Evolutionary conservation across 2,329 filamentous ascomycete genomes (phyloP).

Genomic region (Raffaelea deltoideospora): DNA sequence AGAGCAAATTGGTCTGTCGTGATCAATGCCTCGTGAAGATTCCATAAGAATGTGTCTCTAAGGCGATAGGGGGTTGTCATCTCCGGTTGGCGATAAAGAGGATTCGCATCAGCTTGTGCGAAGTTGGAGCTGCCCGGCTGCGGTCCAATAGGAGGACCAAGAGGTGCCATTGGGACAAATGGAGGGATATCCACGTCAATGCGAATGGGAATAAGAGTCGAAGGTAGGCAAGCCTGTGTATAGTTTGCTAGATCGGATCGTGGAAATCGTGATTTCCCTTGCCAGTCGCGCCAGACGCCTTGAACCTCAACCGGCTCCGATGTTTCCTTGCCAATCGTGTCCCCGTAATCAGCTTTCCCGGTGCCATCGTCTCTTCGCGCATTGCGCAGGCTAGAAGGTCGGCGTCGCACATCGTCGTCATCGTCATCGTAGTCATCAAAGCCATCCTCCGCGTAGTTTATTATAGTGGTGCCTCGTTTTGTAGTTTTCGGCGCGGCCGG

Average conservation of each 20-base stretch:
- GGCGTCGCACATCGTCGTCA: slow-evolving; percentile 60
- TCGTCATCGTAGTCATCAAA: slow-evolving; percentile 68
- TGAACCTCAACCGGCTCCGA: slow-evolving; percentile 66
- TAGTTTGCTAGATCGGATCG: slow-evolving; percentile 44
- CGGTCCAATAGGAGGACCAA: slow-evolving; percentile 10
- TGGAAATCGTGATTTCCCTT: slow-evolving; percentile 53
- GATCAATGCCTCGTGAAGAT: slow-evolving; percentile 82
- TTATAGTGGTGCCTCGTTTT: slow-evolving; percentile 88
- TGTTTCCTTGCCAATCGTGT: slow-evolving; percentile 75
- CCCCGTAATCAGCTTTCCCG: slow-evolving; percentile 47
- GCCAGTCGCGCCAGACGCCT: slow-evolving; percentile 91
- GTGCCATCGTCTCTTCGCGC: slow-evolving; percentile 60
- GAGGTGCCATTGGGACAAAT: slow-evolving; percentile 41
- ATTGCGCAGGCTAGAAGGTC: slow-evolving; percentile 72
- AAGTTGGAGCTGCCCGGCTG: slow-evolving; percentile 33
- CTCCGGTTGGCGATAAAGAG: slow-evolving; percentile 69
- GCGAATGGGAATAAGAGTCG: slow-evolving; percentile 86
- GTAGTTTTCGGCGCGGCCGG: slow-evolving; percentile 69
- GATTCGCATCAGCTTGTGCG: slow-evolving; percentile 53
- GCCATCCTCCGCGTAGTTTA: slow-evolving; percentile 96
- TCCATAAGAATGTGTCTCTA: slow-evolving; percentile 95
- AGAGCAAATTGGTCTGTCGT: slow-evolving; percentile 96
- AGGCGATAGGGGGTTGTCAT: slow-evolving; percentile 71
- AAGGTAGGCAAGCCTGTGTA: slow-evolving; percentile 59
- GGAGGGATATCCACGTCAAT: slow-evolving; percentile 87